phyloP scores from a whole-genome alignment of 306 rosid genomes.

The Vicia faba region DNA sequence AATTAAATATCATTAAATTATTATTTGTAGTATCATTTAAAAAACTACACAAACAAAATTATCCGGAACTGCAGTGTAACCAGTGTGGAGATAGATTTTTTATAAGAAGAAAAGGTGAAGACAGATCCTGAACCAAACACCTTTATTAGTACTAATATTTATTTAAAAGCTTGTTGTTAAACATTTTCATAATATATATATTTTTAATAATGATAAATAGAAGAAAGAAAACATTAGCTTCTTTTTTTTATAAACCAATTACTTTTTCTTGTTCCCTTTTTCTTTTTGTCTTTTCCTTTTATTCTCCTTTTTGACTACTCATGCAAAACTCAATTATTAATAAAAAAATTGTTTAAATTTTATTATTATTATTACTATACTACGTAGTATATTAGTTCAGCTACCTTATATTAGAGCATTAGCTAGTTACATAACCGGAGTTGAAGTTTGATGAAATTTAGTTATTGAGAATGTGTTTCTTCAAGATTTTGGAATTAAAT shows the following conservation, averaged over 20 bases:
- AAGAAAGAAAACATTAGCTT: background rate
- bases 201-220: no score
- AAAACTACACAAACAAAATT: no score
- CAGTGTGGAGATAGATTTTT: no score
- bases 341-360: background rate
- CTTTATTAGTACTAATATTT: background rate
- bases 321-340: background rate
- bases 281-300: background rate
- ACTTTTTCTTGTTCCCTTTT: background rate
- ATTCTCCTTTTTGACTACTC: slow-evolving; percentile 10
- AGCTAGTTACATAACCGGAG: no score
- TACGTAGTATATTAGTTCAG: background rate
- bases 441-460: no score
- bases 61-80: no score
- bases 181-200: background rate
- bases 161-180: background rate
- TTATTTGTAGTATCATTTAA: no score
- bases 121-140: background rate
- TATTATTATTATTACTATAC: background rate
- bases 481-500: no score
- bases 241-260: background rate
- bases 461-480: no score
- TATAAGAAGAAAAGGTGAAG: no score
- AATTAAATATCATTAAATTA: no score
- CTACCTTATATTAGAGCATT: background rate